Evolutionary conservation across 164 flowering plant species (phyloP), one percentile per base, ranked within the genome.

Genomic region (Magnolia officinalis): DNA sequence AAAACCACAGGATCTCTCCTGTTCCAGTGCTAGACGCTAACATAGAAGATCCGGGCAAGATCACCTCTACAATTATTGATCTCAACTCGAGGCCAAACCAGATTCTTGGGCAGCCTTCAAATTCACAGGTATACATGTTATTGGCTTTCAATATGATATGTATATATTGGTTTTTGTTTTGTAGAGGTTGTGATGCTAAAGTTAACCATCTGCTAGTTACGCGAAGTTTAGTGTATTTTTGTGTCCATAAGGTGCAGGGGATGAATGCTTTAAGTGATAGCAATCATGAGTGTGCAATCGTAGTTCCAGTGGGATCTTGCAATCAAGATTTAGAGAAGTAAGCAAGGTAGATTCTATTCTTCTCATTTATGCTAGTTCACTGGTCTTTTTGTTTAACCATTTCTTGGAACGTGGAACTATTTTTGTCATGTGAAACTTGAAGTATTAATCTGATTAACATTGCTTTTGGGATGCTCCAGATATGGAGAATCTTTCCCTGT

Each of bases 51-150:
- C 76, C 82, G 74, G 85, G 74, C 11, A 85, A 86, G 78, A 81
- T 82, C 83, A 88, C 88, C 73, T 81, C 82, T 67, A 84, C 84
- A 70, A 80, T 90, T 87, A 85, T 94, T 76, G 98, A 92, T 88
- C 90, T 92, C 23, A 94, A 94, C 81, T 75, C 90, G 4, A 86
- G 83, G 74, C 94, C 95, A 55, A 88, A 85, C 55, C 77, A 89
- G 78, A 70, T 83, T 26, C 82, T 82, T 67, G 95, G 86, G 67
- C 93, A 88, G 72, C 23, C 90, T 76, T 88, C 93, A 76, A 85
- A 75, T 76, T 82, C 84, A 74, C 90, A 89, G 92, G 98, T 91
- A 82, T 64, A 63, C 50, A 8, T 70, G 16, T 10, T 70, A 29
- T 24, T 31, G 23, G 11, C 63, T 26, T 18, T 29, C 16, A 31